These are phyloP conservation scores for Russula ochroleuca DNA, from an alignment of 768 basidiomycete species.

Conservation along the genomic window DNA sequence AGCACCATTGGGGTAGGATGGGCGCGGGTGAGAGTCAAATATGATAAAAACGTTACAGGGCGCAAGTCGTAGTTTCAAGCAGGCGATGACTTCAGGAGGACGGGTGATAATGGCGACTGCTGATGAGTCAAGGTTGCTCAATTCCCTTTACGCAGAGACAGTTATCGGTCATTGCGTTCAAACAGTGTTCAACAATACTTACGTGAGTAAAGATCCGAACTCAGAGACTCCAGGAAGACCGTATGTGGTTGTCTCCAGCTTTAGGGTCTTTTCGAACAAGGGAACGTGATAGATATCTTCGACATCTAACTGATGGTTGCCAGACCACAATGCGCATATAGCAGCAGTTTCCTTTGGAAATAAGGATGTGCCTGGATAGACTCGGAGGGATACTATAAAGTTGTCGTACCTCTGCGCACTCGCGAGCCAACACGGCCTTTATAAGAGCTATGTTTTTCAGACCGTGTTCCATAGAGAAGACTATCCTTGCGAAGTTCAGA, in stretches of 20 bases:
- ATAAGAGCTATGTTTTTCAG: slow-evolving; percentile 34
- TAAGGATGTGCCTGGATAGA: neutral
- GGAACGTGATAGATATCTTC: slow-evolving; percentile 50
- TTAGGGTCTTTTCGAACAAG: slow-evolving; percentile 45
- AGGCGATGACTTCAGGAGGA: slow-evolving; percentile 66
- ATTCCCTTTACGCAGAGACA: slow-evolving; percentile 27
- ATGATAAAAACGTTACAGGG: slow-evolving; percentile 44
- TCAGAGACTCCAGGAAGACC: slow-evolving; percentile 37
- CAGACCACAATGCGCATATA: slow-evolving; percentile 56
- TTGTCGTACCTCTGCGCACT: slow-evolving; percentile 38
- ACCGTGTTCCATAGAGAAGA: slow-evolving; percentile 40
- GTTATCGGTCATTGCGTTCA: neutral
- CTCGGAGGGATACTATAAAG: neutral
- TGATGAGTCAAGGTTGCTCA: slow-evolving; percentile 30
- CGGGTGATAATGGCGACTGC: slow-evolving; percentile 56
- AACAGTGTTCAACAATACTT: neutral
- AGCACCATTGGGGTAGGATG: slow-evolving; percentile 52
- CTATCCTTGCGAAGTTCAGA: slow-evolving; percentile 56
- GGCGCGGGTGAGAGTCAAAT: slow-evolving; percentile 66
- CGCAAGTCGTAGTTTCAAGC: slow-evolving; percentile 38
- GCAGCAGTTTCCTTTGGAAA: slow-evolving; percentile 47
- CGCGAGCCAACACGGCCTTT: slow-evolving; percentile 34
- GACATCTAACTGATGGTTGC: slow-evolving; percentile 49
- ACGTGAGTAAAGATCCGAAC: slow-evolving; percentile 39
- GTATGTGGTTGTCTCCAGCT: slow-evolving; percentile 37